Conservation (phyloP, 352 stramenopile species). For the Phytophthora pseudosyringae region DNA sequence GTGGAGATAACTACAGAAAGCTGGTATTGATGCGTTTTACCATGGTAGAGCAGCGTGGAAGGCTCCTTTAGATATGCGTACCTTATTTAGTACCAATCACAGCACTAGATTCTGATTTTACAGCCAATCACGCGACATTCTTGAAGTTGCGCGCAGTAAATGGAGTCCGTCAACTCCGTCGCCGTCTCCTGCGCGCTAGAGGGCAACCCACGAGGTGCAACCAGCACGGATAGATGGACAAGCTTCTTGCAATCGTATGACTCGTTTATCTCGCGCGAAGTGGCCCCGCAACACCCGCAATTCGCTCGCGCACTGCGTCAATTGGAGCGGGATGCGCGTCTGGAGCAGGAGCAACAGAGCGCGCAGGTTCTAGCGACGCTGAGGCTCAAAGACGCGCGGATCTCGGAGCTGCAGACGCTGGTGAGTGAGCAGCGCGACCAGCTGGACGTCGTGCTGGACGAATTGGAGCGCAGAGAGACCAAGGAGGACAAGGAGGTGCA, state of each 20-base stretch:
- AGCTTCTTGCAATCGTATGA: slow-evolving; percentile 32
- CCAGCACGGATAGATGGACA: slow-evolving; percentile 12
- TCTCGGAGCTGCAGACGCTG: slow-evolving; percentile 20
- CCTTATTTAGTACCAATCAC: slow-evolving; percentile 15
- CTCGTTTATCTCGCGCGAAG: slow-evolving; percentile 25
- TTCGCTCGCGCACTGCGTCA: slow-evolving; percentile 24
- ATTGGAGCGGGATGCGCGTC: slow-evolving; percentile 27
- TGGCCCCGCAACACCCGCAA: slow-evolving; percentile 29
- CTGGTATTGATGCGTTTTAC: slow-evolving; percentile 28
- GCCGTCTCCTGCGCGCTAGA: neutral
- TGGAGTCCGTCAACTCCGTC: neutral
- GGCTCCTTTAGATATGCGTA: neutral
- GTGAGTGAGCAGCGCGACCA: slow-evolving; percentile 35
- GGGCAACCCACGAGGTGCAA: neutral
- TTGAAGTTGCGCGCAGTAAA: slow-evolving; percentile 33
- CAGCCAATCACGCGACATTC: slow-evolving; percentile 6
- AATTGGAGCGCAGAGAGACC: slow-evolving; percentile 35
- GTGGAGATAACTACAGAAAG: slow-evolving; percentile 34
- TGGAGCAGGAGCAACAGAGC: slow-evolving; percentile 33
- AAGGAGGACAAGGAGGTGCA: slow-evolving; percentile 27
- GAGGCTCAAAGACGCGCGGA: slow-evolving; percentile 27
- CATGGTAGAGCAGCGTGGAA: neutral
- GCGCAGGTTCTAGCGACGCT: slow-evolving; percentile 34
- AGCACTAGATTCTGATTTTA: slow-evolving; percentile 1
- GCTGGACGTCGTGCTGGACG: slow-evolving; percentile 37